Percentiles rank a stretch among this genome's conserved stretches.
phyloP scores from a whole-genome alignment of 768 basidiomycete species.

The Tylopilus sp. region DNA sequence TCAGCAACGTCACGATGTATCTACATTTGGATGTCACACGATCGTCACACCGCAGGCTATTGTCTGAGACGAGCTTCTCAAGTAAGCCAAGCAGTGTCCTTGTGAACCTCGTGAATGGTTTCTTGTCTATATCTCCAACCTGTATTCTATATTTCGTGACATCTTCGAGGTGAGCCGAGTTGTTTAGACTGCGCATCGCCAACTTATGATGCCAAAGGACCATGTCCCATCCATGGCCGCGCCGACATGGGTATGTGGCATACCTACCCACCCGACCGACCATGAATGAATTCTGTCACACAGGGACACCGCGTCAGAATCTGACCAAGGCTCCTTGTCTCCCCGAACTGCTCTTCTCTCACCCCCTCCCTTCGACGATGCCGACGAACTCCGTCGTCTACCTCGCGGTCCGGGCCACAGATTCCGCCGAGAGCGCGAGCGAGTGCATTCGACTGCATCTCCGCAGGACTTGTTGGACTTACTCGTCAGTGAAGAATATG shows the following conservation, averaged over 20 bases:
- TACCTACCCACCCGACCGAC: not conserved
- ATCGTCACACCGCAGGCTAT: constrained; percentile 9
- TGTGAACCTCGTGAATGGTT: constrained; percentile 11
- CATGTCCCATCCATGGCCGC: constrained; percentile 28
- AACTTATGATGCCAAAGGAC: constrained; percentile 14
- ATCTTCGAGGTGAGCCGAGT: constrained; percentile 4
- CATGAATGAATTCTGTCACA: not conserved
- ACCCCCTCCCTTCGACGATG: constrained; percentile 17
- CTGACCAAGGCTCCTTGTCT: constrained; percentile 26
- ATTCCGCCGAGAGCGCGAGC: constrained; percentile 34
- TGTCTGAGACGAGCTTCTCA: constrained; percentile 8
- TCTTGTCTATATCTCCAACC: not conserved
- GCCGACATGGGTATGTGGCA: constrained; percentile 18
- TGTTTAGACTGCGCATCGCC: not conserved
- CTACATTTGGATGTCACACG: constrained; percentile 16
- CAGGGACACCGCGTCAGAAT: constrained; percentile 23
- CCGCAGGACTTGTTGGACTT: constrained; percentile 29
- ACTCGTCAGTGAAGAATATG: constrained; percentile 40
- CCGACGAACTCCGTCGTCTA: constrained; percentile 3
- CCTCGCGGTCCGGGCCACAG: constrained; percentile 31
- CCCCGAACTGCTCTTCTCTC: constrained; percentile 30
- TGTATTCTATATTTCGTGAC: not conserved
- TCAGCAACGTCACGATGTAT: constrained; percentile 14
- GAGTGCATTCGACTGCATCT: constrained; percentile 30
- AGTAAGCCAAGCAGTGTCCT: no score